phyloP scores from a whole-genome alignment of 225 moss, liverwort and hornwort species.

The Antitrichia curtipendula region DNA sequence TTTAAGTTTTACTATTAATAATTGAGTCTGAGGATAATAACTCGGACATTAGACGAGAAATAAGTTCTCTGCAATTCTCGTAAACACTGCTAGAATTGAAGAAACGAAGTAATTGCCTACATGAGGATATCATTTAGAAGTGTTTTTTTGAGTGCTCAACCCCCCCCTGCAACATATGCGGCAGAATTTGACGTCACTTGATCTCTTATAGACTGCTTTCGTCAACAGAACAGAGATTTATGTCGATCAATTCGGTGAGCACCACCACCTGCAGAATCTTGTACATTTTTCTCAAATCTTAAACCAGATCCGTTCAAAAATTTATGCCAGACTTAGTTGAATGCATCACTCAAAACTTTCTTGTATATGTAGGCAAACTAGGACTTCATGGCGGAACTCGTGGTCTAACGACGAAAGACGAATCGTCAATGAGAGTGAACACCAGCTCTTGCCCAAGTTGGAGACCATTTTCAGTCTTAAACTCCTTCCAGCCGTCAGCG shows the following conservation, averaged over 20 bases:
- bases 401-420: slow-evolving; percentile 1
- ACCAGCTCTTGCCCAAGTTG: neutral
- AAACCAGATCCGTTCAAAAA: neutral
- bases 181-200: neutral
- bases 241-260: neutral
- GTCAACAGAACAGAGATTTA: neutral
- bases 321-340: neutral
- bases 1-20: neutral
- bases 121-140: neutral
- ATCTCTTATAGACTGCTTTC: neutral
- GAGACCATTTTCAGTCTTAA: neutral
- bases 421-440: slow-evolving; percentile 1
- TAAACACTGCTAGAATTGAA: neutral
- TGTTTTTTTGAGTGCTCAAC: neutral
- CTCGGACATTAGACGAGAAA: neutral
- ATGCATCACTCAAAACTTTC: neutral
- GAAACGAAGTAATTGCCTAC: neutral
- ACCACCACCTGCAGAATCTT: neutral
- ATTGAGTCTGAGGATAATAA: too few relatives aligned
- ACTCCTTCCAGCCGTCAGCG: slow-evolving; percentile 1
- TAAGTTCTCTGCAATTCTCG: neutral
- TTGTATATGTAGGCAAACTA: neutral
- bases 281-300: neutral
- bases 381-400: neutral
- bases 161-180: neutral